Evolutionary conservation across 1,284 basidiomycete species (phyloP).

Genomic region (Coniferiporia sulphurascens): DNA sequence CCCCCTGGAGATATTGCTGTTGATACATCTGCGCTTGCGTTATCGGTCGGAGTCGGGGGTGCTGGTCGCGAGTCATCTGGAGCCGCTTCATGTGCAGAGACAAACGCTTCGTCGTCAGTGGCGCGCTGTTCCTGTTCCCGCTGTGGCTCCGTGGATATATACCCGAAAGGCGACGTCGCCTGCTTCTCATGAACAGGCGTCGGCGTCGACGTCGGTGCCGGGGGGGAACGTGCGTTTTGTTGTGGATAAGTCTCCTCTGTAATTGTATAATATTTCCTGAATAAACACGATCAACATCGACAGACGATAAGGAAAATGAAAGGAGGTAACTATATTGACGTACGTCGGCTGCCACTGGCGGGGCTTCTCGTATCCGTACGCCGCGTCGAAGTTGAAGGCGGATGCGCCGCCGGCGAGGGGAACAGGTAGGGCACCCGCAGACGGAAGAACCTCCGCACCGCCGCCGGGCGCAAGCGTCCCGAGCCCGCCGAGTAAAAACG

Average conservation of each 20-base stretch:
- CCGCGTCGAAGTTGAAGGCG: slow-evolving; percentile 31
- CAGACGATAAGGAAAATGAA: not conserved
- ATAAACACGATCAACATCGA: not conserved
- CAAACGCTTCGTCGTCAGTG: not conserved
- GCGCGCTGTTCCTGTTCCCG: not conserved
- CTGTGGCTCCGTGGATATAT: not conserved
- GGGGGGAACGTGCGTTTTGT: not conserved
- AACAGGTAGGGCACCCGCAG: slow-evolving; percentile 25
- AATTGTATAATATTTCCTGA: slow-evolving; percentile 6
- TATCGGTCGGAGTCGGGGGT: not conserved
- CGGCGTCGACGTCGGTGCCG: not conserved
- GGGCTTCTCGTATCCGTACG: not conserved
- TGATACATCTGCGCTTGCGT: not conserved
- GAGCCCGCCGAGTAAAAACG: slow-evolving; percentile 51
- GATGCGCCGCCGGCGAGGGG: not conserved
- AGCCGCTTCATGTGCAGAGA: not conserved
- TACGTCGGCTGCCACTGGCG: slow-evolving; percentile 6
- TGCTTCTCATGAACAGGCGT: not conserved
- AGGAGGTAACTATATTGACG: slow-evolving; percentile 12
- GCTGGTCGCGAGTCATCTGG: not conserved
- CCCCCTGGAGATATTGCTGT: not conserved
- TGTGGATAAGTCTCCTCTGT: not conserved
- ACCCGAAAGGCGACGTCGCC: slow-evolving; percentile 11
- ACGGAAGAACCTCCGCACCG: slow-evolving; percentile 60
- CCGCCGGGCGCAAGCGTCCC: slow-evolving; percentile 60